Percentiles rank a stretch among this genome's conserved stretches.
Evolutionary conservation across 2,329 filamentous ascomycete species (phyloP).

Genomic region (Talaromyces sp.): DNA sequence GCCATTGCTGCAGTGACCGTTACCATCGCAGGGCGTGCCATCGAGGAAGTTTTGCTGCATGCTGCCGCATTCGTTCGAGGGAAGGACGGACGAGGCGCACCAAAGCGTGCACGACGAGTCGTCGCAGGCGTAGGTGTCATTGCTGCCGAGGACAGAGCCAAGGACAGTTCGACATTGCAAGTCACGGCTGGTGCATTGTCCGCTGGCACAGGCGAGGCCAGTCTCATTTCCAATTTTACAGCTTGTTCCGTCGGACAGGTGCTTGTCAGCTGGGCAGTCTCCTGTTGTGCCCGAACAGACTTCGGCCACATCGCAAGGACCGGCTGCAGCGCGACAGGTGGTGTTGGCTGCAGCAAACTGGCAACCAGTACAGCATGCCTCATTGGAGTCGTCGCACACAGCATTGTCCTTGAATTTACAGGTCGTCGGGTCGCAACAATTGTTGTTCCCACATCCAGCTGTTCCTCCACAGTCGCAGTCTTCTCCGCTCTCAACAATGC

Average conservation of each 20-base stretch:
- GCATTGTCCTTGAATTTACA: slow-evolving; percentile 75
- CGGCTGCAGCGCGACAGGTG: slow-evolving; percentile 74
- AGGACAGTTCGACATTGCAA: slow-evolving; percentile 82
- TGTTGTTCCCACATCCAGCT: slow-evolving; percentile 64
- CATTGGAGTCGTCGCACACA: slow-evolving; percentile 62
- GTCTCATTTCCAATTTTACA: slow-evolving; percentile 55
- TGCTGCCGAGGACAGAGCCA: slow-evolving; percentile 65
- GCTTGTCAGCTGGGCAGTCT: slow-evolving; percentile 68
- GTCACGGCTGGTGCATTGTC: slow-evolving; percentile 90
- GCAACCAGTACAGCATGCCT: slow-evolving; percentile 41
- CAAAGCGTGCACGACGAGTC: slow-evolving; percentile 66
- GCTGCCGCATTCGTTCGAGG: slow-evolving; percentile 60
- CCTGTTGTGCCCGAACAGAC: slow-evolving; percentile 68
- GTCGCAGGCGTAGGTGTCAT: slow-evolving; percentile 76
- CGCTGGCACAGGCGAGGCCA: slow-evolving; percentile 74
- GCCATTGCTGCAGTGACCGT: slow-evolving; percentile 74
- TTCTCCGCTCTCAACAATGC: slow-evolving; percentile 90
- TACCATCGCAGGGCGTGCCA: slow-evolving; percentile 76
- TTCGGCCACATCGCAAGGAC: slow-evolving; percentile 80
- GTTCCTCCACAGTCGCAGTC: slow-evolving; percentile 91
- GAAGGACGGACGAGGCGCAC: slow-evolving; percentile 67
- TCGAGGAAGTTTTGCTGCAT: slow-evolving; percentile 92
- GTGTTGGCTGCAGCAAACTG: slow-evolving; percentile 51
- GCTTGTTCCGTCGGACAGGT: slow-evolving; percentile 60
- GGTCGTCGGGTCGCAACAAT: slow-evolving; percentile 77